These are phyloP conservation scores for Candida glucosophila DNA, from an alignment of 1,139 yeast genomes.

Conservation along the genomic window DNA sequence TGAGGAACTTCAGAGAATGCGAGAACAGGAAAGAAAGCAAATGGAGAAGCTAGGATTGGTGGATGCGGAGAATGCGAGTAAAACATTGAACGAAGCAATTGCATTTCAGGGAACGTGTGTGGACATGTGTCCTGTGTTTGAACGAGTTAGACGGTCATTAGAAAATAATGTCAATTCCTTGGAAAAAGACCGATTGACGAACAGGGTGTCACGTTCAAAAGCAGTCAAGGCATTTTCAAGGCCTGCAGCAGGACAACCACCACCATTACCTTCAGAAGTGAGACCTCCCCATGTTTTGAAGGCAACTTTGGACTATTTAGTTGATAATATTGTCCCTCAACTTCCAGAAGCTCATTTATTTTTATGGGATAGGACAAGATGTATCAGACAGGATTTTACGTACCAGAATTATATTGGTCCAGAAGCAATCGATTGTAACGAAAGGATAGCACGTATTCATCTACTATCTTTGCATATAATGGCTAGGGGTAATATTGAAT, in stretches of 20 bases:
- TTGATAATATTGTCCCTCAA: constrained; percentile 51
- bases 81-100: constrained; percentile 80
- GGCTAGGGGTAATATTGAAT: constrained; percentile 73
- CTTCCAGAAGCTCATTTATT: constrained; percentile 86
- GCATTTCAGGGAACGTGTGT: constrained; percentile 78
- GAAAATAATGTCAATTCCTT: constrained; percentile 79
- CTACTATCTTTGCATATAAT: constrained; percentile 73
- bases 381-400: constrained; percentile 94
- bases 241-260: constrained; percentile 98
- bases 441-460: constrained; percentile 84
- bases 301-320: constrained; percentile 59
- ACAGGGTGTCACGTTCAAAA: constrained; percentile 49
- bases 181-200: constrained; percentile 62
- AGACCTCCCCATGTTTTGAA: constrained; percentile 78
- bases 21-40: constrained; percentile 66
- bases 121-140: constrained; percentile 94
- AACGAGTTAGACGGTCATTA: constrained; percentile 77
- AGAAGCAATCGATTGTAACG: constrained; percentile 90
- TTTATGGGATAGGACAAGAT: constrained; percentile 98
- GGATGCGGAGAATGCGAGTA: constrained; percentile 78
- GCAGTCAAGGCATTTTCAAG: constrained; percentile 93
- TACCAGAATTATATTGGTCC: constrained; percentile 92
- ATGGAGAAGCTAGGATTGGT: constrained; percentile 84
- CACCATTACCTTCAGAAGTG: constrained; percentile 95
- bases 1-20: constrained; percentile 55